phyloP scores from a whole-genome alignment of 1,284 basidiomycete species.

The Meira nashicola region DNA sequence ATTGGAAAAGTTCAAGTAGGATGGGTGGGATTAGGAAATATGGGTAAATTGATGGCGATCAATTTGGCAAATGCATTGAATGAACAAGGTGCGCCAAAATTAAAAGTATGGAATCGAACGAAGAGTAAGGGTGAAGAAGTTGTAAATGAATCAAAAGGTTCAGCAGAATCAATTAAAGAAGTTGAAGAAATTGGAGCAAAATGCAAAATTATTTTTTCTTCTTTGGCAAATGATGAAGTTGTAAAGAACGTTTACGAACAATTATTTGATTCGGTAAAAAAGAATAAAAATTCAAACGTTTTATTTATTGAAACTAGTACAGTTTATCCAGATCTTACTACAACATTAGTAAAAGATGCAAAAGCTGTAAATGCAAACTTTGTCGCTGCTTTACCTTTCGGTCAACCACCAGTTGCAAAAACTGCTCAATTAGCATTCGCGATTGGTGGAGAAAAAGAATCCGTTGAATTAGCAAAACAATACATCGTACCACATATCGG shows the following conservation, averaged over 20 bases:
- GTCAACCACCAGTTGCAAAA: slow-evolving; percentile 59
- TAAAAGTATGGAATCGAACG: slow-evolving; percentile 65
- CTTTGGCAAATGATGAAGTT: slow-evolving; percentile 68
- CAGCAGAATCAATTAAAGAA: slow-evolving; percentile 60
- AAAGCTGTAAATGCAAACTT: not conserved
- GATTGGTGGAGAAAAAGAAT: slow-evolving; percentile 73
- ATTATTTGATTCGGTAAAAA: slow-evolving; percentile 56
- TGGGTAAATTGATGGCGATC: slow-evolving; percentile 69
- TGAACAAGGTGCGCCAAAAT: slow-evolving; percentile 27
- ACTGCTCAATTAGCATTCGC: slow-evolving; percentile 68
- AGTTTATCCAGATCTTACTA: slow-evolving; percentile 30
- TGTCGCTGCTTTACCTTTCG: slow-evolving; percentile 68
- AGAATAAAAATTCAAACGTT: slow-evolving; percentile 45
- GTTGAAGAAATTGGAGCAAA: slow-evolving; percentile 62
- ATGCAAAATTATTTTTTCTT: slow-evolving; percentile 76
- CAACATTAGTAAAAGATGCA: not conserved
- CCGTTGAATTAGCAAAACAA: slow-evolving; percentile 62
- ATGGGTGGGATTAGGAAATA: slow-evolving; percentile 52
- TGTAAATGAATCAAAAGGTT: slow-evolving; percentile 58
- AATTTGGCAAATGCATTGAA: slow-evolving; percentile 64
- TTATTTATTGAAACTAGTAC: slow-evolving; percentile 33
- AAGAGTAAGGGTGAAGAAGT: slow-evolving; percentile 60
- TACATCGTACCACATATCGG: slow-evolving; percentile 67
- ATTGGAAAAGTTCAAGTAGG: slow-evolving; percentile 24
- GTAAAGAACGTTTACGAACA: slow-evolving; percentile 66